Conservation (phyloP, 805 yeast species). For the Metschnikowia noctiluminum region DNA sequence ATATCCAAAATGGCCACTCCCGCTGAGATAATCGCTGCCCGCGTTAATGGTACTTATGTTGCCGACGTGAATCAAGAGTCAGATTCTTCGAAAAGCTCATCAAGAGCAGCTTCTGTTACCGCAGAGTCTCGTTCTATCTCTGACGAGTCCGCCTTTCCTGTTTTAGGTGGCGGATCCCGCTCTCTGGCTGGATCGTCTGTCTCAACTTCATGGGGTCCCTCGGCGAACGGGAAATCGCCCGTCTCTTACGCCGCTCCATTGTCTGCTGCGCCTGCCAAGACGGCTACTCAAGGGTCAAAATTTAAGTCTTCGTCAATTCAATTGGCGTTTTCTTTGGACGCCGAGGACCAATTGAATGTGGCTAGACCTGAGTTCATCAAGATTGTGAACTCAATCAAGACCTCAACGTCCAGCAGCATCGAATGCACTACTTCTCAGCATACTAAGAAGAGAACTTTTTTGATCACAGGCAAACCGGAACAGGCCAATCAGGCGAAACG, state of each 20-base stretch:
- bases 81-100: background rate
- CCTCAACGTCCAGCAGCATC: constrained; percentile 59
- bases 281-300: constrained; percentile 19
- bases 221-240: constrained; percentile 21
- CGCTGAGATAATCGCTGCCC: constrained; percentile 48
- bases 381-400: constrained; percentile 60
- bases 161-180: constrained; percentile 48
- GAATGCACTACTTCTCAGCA: constrained; percentile 79
- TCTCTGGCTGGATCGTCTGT: constrained; percentile 19
- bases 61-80: constrained; percentile 18
- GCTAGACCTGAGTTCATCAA: constrained; percentile 65
- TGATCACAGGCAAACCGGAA: constrained; percentile 70
- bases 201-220: constrained; percentile 42
- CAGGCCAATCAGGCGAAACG: constrained; percentile 69
- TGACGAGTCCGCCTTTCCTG: constrained; percentile 62
- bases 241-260: constrained; percentile 21
- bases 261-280: constrained; percentile 5
- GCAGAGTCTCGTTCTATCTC: constrained; percentile 35
- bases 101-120: constrained; percentile 5
- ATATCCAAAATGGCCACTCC: constrained; percentile 38
- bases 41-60: constrained; percentile 29
- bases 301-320: constrained; percentile 58
- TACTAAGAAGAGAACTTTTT: constrained; percentile 75
- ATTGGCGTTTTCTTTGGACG: constrained; percentile 73
- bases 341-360: constrained; percentile 62